phyloP scores from a whole-genome alignment of 495 filamentous ascomycete genomes.

The Trichoderma parareesei region DNA sequence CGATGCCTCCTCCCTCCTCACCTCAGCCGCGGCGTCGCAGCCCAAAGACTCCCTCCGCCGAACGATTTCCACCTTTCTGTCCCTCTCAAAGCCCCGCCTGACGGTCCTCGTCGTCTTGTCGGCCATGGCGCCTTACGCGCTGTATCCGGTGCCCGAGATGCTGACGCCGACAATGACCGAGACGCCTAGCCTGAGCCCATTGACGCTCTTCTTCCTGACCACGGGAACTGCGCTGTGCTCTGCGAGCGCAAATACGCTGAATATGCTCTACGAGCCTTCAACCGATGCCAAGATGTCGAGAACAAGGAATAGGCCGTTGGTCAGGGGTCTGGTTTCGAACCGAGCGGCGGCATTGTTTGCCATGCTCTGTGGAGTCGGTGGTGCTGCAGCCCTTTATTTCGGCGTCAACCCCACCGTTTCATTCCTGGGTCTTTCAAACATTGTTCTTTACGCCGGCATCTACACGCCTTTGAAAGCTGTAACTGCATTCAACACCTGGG shows the following conservation, averaged over 20 bases:
- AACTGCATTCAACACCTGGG: conserved; percentile 87
- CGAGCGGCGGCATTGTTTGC: conserved; percentile 76
- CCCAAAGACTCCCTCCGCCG: conserved; percentile 63
- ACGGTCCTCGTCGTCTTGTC: conserved; percentile 87
- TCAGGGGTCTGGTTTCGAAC: conserved; percentile 70
- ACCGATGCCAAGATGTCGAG: conserved; percentile 90
- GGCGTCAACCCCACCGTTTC: conserved; percentile 93
- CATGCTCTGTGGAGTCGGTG: conserved; percentile 53
- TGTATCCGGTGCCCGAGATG: conserved; percentile 79
- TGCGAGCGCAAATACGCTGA: conserved; percentile 84
- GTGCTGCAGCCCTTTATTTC: conserved; percentile 64
- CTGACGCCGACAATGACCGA: conserved; percentile 59
- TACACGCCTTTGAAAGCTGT: conserved; percentile 92
- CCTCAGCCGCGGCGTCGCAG: conserved; percentile 61
- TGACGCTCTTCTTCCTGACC: conserved; percentile 90
- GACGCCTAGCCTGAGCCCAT: conserved; percentile 75
- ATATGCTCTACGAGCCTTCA: conserved; percentile 91
- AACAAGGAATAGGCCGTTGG: conserved; percentile 81
- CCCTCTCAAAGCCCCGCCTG: conserved; percentile 88
- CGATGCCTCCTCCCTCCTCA: conserved; percentile 77
- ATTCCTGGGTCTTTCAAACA: conserved; percentile 76
- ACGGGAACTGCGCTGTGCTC: conserved; percentile 77
- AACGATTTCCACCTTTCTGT: conserved; percentile 73
- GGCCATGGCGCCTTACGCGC: conserved; percentile 82
- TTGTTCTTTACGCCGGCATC: conserved; percentile 77